Evolutionary conservation across 257 asterid species (phyloP).

Genomic region (Misopates orontium): DNA sequence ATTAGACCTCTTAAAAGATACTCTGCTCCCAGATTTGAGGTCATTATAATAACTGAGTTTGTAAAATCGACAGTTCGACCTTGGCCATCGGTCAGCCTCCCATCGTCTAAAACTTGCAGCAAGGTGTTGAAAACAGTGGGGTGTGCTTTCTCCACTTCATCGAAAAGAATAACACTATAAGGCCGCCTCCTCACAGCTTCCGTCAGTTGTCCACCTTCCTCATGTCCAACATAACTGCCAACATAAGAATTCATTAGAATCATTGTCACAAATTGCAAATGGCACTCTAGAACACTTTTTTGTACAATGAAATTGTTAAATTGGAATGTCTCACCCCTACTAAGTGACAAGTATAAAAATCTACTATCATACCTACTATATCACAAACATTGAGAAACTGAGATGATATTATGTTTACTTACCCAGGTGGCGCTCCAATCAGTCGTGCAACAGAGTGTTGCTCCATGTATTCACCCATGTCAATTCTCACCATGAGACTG

Average conservation of each 20-base stretch:
- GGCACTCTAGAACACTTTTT: too few relatives aligned
- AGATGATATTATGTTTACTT: conserved; percentile 21
- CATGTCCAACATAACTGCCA: conserved; percentile 81
- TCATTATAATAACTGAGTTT: conserved; percentile 80
- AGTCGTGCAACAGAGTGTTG: conserved; percentile 88
- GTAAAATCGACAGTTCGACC: conserved; percentile 87
- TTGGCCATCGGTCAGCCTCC: conserved; percentile 90
- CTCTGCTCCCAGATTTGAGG: conserved; percentile 90
- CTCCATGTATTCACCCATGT: conserved; percentile 97
- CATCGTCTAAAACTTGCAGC: conserved; percentile 87
- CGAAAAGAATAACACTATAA: conserved; percentile 80
- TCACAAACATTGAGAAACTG: neutral
- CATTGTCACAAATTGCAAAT: too few relatives aligned
- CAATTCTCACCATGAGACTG: conserved; percentile 69
- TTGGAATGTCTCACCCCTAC: too few relatives aligned
- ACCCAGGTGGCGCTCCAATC: conserved; percentile 98
- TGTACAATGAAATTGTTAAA: too few relatives aligned
- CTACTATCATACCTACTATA: neutral
- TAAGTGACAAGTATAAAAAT: too few relatives aligned
- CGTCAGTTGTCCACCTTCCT: conserved; percentile 92
- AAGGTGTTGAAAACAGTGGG: conserved; percentile 69
- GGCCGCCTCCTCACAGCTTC: conserved; percentile 91
- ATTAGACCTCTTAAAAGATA: conserved; percentile 58
- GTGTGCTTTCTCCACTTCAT: conserved; percentile 92
- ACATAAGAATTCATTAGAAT: too few relatives aligned